phyloP scores from a whole-genome alignment of 306 rosid species.

The Clitoria ternatea region DNA sequence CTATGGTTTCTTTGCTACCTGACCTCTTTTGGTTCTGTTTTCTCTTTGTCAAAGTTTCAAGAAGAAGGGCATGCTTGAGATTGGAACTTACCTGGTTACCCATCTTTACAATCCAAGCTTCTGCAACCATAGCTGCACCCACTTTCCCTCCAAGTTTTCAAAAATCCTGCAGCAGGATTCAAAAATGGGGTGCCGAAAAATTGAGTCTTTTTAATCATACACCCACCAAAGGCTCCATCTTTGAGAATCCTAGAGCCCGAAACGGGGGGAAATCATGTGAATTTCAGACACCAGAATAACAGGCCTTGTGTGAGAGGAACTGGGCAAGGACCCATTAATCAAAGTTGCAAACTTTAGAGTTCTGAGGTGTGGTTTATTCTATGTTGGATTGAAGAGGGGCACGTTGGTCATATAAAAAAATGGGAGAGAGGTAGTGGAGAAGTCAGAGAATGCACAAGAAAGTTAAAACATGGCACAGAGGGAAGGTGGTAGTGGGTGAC shows the following conservation, averaged over 20 bases:
- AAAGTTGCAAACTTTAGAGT: conserved; percentile 25
- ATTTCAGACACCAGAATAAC: neutral
- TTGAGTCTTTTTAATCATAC: neutral
- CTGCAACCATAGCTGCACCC: conserved; percentile 73
- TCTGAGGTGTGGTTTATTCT: too few species aligned
- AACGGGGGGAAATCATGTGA: neutral
- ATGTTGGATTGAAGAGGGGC: too few species aligned
- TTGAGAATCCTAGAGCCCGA: conserved; percentile 4
- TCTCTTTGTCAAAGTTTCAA: conserved; percentile 59
- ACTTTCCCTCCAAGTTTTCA: neutral
- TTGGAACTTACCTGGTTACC: conserved; percentile 86
- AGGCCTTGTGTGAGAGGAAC: neutral
- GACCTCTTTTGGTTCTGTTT: conserved; percentile 30
- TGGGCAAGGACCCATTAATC: conserved; percentile 22
- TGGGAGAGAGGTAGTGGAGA: conserved; percentile 21
- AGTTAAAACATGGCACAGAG: conserved; percentile 8
- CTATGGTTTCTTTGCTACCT: conserved; percentile 44
- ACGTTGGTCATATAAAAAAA: neutral
- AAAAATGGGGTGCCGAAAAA: conserved; percentile 1
- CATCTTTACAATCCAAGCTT: conserved; percentile 90
- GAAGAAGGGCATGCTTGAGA: conserved; percentile 72
- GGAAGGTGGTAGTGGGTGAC: neutral
- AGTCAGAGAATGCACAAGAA: conserved; percentile 27
- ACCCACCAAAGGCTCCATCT: conserved; percentile 14
- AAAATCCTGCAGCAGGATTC: neutral